Base-by-base conservation (phyloP, 768 basidiomycete genomes). In the Tricholoma saponaceum region DNA sequence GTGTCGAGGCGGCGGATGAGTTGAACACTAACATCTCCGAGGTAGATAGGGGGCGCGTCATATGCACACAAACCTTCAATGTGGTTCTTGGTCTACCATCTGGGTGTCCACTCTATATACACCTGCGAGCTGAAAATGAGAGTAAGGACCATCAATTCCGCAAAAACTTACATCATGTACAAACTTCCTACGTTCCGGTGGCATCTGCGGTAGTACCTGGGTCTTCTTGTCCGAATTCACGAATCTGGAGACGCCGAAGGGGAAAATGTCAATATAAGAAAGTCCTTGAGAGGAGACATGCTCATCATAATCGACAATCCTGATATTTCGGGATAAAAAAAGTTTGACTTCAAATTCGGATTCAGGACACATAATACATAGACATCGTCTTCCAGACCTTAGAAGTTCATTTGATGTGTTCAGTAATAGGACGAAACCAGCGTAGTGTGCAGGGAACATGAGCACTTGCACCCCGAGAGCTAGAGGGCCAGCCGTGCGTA, bases 21-120 rank as follows among this genome's bases (percentile, higher is more conserved):
- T 67, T 92, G 89, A 1, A 96, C 89, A 62, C 92, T 59, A 44
- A 32, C 18, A n/a, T n/a, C n/a, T n/a, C n/a, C n/a, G n/a, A n/a
- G n/a, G n/a, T n/a, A n/a, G n/a, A n/a, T n/a, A n/a, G n/a, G n/a
- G n/a, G n/a, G n/a, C n/a, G n/a, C n/a, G n/a, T n/a, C n/a, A n/a
- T n/a, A n/a, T n/a, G n/a, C n/a, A n/a, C n/a, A n/a, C 71, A 20
- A 18, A 83, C 82, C 80, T 85, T 50, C 92, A 78, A 66, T 90
- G 81, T 0, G 96, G 96, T 64, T 97, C 96, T 64, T 90, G 89
- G 68, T 98, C 96, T 18, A 99, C 83, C 76, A 94, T 84, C 63
- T 90, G 83, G 0, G 88, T 85, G 59, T 92, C 89, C 68, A 98
- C 83, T 18, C 92, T 80, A 67, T 96, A 98, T 4, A 87, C 73